Evolutionary conservation across 768 basidiomycete species (phyloP), one percentile per base, ranked within the genome.

Genomic region (Hysterangium stoloniferum): DNA sequence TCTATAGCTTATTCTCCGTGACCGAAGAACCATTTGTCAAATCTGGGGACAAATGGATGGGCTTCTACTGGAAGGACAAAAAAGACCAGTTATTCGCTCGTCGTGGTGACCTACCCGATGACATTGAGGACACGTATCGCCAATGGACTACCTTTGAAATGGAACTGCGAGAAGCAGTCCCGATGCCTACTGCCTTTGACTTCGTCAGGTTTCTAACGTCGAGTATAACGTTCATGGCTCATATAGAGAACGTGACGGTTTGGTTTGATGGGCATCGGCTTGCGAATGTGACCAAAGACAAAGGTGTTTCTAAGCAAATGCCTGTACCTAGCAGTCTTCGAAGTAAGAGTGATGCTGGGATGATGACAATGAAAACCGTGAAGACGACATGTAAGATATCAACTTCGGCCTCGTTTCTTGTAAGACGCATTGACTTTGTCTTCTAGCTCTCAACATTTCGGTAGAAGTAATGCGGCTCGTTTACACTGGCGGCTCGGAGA

Each of bases 51-150:
- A 78, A 86, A 61, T 92, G 90, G 80, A 95, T 95, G 92, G 85
- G 82, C 0, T 97, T 96, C 63, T 88, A 94, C 63, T 97, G 91
- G 91, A 93, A 91, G 62, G 88, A 87, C 59, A 86, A 85, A 58
- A 89, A 86, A 59, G 90, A 93, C 20, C 45, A 91, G 84, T 74
- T 97, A 1, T 86, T 84, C 57, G 93, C 86, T 13, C 80, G 91
- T 31, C 79, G 89, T 31, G 93, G 91, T 6, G 66, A 71, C 36
- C 68, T 88, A 32, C 75, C 80, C 17, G 57, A 61, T 27, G 34
- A 24, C n/a, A 44, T 6, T 1, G 66, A 66, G 13, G 62, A 63
- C 46, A 59, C 59, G 53, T 45, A 54, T 4, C 60, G 43, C 25
- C 45, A 48, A 52, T 96, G 92, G 89, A 93, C 95, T 3, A 75